A percentile compares a stretch with the other conserved stretches of the same genome.
These are phyloP conservation scores for Oenanthe sinensis DNA, from an alignment of 129 eudicot genomes.

Conservation along the genomic window DNA sequence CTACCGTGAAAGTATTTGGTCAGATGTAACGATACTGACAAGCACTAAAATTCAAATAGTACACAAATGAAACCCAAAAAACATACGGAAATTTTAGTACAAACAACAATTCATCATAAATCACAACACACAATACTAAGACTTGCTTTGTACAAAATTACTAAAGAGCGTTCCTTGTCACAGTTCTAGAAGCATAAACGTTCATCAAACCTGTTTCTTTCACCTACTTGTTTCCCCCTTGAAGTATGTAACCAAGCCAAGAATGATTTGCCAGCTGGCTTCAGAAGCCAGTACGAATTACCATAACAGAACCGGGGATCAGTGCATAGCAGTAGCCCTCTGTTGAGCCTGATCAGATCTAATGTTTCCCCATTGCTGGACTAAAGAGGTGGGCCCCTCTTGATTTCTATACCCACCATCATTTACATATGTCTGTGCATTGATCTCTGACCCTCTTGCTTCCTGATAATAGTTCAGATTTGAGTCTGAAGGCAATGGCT, in stretches of 20 bases:
- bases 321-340: constrained; percentile 56
- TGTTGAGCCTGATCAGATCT: constrained; percentile 33
- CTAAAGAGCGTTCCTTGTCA: not conserved
- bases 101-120: not conserved
- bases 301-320: constrained; percentile 17
- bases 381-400: constrained; percentile 32
- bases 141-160: not conserved
- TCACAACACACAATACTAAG: not conserved
- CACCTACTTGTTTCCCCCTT: constrained; percentile 11
- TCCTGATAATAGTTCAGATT: constrained; percentile 27
- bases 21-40: not conserved
- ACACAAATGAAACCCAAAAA: not conserved
- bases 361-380: constrained; percentile 42
- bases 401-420: constrained; percentile 29
- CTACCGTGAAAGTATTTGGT: not conserved
- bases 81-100: not conserved
- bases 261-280: constrained; percentile 73
- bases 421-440: constrained; percentile 18
- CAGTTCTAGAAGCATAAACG: not conserved
- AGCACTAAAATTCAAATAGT: not conserved
- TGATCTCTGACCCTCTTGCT: constrained; percentile 19
- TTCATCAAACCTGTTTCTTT: not conserved
- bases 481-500: constrained; percentile 24
- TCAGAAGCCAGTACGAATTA: constrained; percentile 14
- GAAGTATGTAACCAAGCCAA: constrained; percentile 45